A percentile compares a stretch with the other conserved stretches of the same genome.
These are phyloP conservation scores for Gentiana macrophylla DNA, from an alignment of 257 asterid species.

Conservation along the genomic window DNA sequence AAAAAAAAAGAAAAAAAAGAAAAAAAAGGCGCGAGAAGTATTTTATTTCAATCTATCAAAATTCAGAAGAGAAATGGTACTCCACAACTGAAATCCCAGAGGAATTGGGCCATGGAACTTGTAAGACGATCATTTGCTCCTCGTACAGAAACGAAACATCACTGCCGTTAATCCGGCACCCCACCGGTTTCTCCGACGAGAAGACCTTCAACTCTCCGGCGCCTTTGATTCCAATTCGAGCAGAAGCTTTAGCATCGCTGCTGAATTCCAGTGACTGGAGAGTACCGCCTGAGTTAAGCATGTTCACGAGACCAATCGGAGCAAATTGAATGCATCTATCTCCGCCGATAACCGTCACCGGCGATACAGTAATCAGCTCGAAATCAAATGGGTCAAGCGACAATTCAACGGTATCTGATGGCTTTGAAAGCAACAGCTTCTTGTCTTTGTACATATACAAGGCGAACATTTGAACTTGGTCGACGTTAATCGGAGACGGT, in stretches of 20 bases:
- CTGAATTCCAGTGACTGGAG: neutral
- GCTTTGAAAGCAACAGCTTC: constrained; percentile 23
- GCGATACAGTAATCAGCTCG: constrained; percentile 26
- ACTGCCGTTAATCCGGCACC: constrained; percentile 35
- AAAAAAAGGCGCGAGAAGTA: too few relatives aligned
- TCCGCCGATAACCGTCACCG: constrained; percentile 14
- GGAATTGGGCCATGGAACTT: constrained; percentile 53
- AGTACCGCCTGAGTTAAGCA: constrained; percentile 35
- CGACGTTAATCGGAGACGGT: constrained; percentile 8
- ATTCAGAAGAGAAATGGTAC: constrained; percentile 31
- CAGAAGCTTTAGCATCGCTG: constrained; percentile 16
- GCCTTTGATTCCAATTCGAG: constrained; percentile 49
- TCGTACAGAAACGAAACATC: constrained; percentile 35
- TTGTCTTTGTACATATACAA: constrained; percentile 21
- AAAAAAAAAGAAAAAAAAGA: too few relatives aligned
- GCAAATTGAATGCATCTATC: constrained; percentile 19
- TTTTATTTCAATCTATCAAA: too few relatives aligned
- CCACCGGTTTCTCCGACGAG: constrained; percentile 49
- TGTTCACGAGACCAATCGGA: constrained; percentile 32
- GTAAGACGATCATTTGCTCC: constrained; percentile 30
- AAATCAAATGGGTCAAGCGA: constrained; percentile 26
- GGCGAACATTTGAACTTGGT: constrained; percentile 20
- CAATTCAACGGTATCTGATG: constrained; percentile 8
- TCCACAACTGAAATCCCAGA: constrained; percentile 39
- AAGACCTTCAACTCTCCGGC: constrained; percentile 61